Percentiles rank a stretch among this genome's conserved stretches.
phyloP scores from a whole-genome alignment of 805 yeast genomes.

The Blastobotrys chiropterorum region DNA sequence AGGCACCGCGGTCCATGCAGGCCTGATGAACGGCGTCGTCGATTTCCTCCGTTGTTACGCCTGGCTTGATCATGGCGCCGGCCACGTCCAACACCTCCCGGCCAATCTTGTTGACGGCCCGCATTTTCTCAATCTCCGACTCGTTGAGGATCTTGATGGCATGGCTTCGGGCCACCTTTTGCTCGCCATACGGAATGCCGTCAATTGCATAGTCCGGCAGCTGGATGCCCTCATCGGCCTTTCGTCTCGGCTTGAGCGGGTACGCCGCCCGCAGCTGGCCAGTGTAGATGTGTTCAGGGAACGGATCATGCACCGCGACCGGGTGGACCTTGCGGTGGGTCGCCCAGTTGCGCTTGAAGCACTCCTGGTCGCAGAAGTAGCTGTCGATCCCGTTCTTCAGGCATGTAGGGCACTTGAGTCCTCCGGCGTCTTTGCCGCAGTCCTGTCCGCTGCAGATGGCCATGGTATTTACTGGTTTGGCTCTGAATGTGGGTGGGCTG shows the following conservation, averaged over 20 bases:
- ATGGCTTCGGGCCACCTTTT: conserved; percentile 59
- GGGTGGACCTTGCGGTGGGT: conserved; percentile 70
- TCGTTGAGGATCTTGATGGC: conserved; percentile 57
- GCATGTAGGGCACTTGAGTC: conserved; percentile 90
- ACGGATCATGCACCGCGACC: conserved; percentile 73
- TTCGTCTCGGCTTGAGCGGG: conserved; percentile 70
- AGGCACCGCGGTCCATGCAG: conserved; percentile 79
- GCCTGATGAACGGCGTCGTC: conserved; percentile 84
- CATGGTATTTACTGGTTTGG: background rate
- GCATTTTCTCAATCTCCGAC: conserved; percentile 68
- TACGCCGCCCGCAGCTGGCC: conserved; percentile 74
- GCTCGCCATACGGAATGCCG: conserved; percentile 78
- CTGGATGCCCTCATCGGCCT: conserved; percentile 63
- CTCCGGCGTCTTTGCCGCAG: conserved; percentile 77
- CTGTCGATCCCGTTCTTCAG: conserved; percentile 58
- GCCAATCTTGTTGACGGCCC: conserved; percentile 67
- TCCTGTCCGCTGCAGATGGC: conserved; percentile 62
- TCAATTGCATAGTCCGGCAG: conserved; percentile 77
- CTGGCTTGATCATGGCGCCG: conserved; percentile 77
- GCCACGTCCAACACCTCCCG: conserved; percentile 88
- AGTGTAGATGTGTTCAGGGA: conserved; percentile 67
- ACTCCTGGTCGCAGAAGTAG: conserved; percentile 74
- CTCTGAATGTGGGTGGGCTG: background rate
- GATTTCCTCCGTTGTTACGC: conserved; percentile 87
- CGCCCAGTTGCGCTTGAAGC: conserved; percentile 58